Percentiles rank a stretch among this genome's conserved stretches.
Conservation (phyloP, 257 asterid species). For the Ehretia macrophylla region DNA sequence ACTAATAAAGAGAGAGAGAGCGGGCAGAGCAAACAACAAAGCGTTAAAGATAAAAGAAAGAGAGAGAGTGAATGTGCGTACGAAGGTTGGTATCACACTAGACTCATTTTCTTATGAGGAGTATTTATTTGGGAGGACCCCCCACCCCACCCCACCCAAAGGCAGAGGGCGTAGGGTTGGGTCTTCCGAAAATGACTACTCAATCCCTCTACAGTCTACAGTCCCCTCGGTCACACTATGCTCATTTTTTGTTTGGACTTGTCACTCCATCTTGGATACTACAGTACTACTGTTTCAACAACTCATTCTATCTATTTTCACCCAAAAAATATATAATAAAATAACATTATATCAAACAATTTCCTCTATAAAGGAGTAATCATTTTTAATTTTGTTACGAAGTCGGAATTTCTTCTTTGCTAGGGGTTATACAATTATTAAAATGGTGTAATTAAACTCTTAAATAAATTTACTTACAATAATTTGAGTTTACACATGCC, state of each 20-base stretch:
- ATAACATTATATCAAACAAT: too few species aligned
- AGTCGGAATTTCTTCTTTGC: too few species aligned
- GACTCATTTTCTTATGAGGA: background rate
- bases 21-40: too few species aligned
- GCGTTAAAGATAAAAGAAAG: background rate
- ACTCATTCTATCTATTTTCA: too few species aligned
- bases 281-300: too few species aligned
- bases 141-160: background rate
- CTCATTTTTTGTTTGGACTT: background rate
- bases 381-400: too few species aligned
- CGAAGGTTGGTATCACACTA: background rate
- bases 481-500: too few species aligned
- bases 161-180: background rate
- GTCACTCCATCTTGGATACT: background rate
- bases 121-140: background rate
- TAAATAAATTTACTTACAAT: too few species aligned
- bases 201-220: background rate
- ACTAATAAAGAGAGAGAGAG: background rate
- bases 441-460: too few species aligned
- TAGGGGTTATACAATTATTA: too few species aligned
- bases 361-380: too few species aligned
- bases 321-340: too few species aligned
- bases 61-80: background rate
- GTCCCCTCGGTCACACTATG: background rate
- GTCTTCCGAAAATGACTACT: background rate